phyloP scores from a whole-genome alignment of 306 rosid species.

The Vachellia pachyceras region DNA sequence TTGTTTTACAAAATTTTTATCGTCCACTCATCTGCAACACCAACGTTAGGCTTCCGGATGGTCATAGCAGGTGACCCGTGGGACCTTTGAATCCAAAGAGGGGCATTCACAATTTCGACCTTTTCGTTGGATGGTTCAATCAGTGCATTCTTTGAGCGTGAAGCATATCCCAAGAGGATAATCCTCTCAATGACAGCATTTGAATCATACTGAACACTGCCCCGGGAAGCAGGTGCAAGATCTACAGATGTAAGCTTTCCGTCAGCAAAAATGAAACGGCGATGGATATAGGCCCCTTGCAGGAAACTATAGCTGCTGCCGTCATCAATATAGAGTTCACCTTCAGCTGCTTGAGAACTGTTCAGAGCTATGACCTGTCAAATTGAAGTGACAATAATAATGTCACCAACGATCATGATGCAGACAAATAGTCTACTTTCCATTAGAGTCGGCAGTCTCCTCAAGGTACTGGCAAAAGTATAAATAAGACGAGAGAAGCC shows the following conservation, averaged over 20 bases:
- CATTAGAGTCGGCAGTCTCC: constrained; percentile 16
- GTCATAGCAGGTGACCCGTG: constrained; percentile 52
- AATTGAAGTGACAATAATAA: constrained; percentile 32
- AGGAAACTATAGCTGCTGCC: constrained; percentile 81
- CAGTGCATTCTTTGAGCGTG: constrained; percentile 61
- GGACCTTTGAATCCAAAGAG: constrained; percentile 65
- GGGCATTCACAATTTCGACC: constrained; percentile 65
- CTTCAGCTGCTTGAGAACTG: constrained; percentile 91
- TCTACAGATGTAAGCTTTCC: constrained; percentile 73
- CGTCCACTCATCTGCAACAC: constrained; percentile 75
- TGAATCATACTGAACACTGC: constrained; percentile 46
- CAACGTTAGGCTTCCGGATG: constrained; percentile 79
- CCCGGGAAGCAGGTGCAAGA: constrained; percentile 49
- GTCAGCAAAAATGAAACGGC: constrained; percentile 72
- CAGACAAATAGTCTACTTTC: constrained; percentile 13
- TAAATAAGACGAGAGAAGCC: not conserved
- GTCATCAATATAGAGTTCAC: constrained; percentile 86
- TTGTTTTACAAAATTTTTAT: constrained; percentile 55
- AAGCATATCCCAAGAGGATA: constrained; percentile 72
- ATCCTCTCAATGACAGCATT: constrained; percentile 76
- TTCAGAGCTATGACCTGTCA: constrained; percentile 89
- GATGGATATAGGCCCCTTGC: constrained; percentile 84
- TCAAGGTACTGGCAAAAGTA: constrained; percentile 5
- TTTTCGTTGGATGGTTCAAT: constrained; percentile 69
- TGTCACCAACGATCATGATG: constrained; percentile 33